Conservation (phyloP, 2,329 filamentous ascomycete genomes). For the Dactylellina cionopaga region DNA sequence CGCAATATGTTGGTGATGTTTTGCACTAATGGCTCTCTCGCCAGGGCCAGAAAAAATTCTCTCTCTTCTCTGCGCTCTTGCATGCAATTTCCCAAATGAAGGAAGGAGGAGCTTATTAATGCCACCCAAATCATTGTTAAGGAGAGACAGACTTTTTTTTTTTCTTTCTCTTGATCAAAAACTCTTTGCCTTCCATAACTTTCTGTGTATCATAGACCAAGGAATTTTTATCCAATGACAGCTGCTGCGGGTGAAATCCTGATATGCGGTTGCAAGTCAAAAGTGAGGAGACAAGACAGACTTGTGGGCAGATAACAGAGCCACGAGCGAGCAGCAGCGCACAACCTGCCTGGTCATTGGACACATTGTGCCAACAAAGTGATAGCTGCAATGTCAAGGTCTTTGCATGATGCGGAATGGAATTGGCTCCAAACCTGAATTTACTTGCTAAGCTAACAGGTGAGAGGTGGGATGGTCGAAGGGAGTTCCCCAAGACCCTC, state of each 20-base stretch:
- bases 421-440: slow-evolving; percentile 52
- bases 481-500: slow-evolving; percentile 31
- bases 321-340: slow-evolving; percentile 8
- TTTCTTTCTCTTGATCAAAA: background rate
- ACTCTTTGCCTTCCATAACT: slow-evolving; percentile 33
- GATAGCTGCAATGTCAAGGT: slow-evolving; percentile 40
- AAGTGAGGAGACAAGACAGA: slow-evolving; percentile 1
- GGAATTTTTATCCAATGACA: slow-evolving; percentile 31
- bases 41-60: slow-evolving; percentile 45
- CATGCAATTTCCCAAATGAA: slow-evolving; percentile 48
- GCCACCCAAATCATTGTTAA: slow-evolving; percentile 1
- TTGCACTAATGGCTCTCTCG: slow-evolving; percentile 51
- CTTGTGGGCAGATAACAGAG: slow-evolving; percentile 39
- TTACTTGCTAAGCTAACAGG: slow-evolving; percentile 23
- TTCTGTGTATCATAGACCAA: slow-evolving; percentile 18
- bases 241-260: slow-evolving; percentile 50
- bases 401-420: slow-evolving; percentile 52
- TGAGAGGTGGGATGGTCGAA: slow-evolving; percentile 4
- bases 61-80: slow-evolving; percentile 33
- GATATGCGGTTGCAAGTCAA: slow-evolving; percentile 42
- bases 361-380: slow-evolving; percentile 45
- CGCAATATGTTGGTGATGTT: slow-evolving; percentile 47
- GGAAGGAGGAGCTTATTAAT: slow-evolving; percentile 48
- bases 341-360: slow-evolving; percentile 45
- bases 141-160: slow-evolving; percentile 7